Evolutionary conservation across 2,329 filamentous ascomycete species (phyloP).

Genomic region (Exophiala sideris): DNA sequence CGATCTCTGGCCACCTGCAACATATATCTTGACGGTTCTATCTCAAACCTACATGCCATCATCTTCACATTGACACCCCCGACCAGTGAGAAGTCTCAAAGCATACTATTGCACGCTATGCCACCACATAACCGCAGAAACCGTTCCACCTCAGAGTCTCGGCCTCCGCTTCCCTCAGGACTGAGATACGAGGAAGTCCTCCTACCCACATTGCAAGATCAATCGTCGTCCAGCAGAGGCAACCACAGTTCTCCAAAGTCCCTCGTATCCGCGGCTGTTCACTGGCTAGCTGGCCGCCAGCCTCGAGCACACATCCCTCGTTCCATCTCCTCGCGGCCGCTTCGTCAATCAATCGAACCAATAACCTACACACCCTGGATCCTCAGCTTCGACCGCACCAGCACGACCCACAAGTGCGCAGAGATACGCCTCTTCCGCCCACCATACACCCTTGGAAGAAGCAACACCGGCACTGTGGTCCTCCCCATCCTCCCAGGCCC

Average conservation of each 20-base stretch:
- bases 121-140: not conserved
- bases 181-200: not conserved
- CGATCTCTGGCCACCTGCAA: too few species aligned
- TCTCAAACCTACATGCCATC: too few species aligned
- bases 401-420: conserved; percentile 8
- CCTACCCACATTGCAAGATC: not conserved
- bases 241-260: not conserved
- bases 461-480: conserved; percentile 9
- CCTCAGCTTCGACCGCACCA: conserved; percentile 1
- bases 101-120: not conserved
- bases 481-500: conserved; percentile 13
- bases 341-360: not conserved
- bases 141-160: not conserved
- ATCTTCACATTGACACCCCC: too few species aligned
- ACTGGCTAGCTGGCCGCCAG: not conserved
- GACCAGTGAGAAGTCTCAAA: not conserved
- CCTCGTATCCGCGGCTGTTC: not conserved
- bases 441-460: not conserved
- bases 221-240: not conserved
- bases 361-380: conserved; percentile 12
- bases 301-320: not conserved
- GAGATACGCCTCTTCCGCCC: conserved; percentile 10
- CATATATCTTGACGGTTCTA: too few species aligned
- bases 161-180: not conserved
- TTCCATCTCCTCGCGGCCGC: not conserved